Evolutionary conservation across 148 eudicot species (phyloP).

Genomic region (Fallopia convolvulus): DNA sequence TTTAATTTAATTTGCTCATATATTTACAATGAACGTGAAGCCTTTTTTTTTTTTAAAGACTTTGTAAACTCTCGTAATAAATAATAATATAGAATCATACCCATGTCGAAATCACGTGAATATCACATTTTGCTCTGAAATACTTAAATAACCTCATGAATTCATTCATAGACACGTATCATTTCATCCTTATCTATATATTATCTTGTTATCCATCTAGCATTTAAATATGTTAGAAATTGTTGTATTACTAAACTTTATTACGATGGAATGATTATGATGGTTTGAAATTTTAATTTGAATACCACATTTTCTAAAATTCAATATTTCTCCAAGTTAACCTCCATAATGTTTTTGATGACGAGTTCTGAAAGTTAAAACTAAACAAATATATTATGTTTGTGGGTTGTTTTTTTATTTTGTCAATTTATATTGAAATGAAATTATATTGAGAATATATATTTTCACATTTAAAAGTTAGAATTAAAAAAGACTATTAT

Average conservation of each 20-base stretch:
- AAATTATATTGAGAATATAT: too few relatives aligned
- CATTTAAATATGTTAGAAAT: neutral
- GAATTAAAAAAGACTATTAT: too few relatives aligned
- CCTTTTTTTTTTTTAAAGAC: neutral
- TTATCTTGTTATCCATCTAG: slow-evolving; percentile 4
- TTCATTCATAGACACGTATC: slow-evolving; percentile 1
- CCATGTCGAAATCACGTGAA: neutral
- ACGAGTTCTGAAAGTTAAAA: too few relatives aligned
- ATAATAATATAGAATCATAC: neutral
- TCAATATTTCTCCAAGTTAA: neutral
- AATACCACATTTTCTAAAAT: neutral
- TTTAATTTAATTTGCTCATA: neutral
- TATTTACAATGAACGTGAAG: neutral
- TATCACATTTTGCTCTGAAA: neutral
- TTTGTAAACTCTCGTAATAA: neutral
- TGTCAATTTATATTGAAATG: too few relatives aligned
- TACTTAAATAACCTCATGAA: neutral
- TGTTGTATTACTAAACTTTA: neutral
- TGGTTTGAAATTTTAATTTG: neutral
- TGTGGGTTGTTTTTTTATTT: too few relatives aligned
- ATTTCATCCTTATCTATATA: slow-evolving; percentile 5
- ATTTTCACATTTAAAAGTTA: too few relatives aligned
- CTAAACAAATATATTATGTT: too few relatives aligned
- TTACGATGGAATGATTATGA: neutral
- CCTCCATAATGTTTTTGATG: neutral